Percentiles rank a stretch among this genome's conserved stretches.
Evolutionary conservation across 2,329 filamentous ascomycete species (phyloP).

Genomic region (Atkinsonella texensis): DNA sequence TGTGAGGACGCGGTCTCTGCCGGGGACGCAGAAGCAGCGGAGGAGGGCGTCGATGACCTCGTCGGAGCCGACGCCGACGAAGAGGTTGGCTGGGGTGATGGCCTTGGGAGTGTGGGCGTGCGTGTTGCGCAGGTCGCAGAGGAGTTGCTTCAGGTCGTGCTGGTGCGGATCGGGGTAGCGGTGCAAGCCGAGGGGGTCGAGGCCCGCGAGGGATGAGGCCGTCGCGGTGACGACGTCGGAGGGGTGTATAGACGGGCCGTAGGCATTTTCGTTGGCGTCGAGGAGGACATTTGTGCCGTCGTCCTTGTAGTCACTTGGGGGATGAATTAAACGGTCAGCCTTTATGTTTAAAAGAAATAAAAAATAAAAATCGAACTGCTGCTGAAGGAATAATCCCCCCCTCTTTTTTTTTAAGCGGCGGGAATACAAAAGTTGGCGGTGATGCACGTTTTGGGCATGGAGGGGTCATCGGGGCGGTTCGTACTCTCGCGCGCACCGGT

Average conservation of each 20-base stretch:
- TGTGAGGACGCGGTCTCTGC: constrained; percentile 78
- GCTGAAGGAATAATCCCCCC: too few relatives aligned
- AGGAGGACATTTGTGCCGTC: constrained; percentile 92
- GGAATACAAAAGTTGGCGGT: neutral
- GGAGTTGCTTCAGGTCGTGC: constrained; percentile 66
- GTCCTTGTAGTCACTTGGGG: constrained; percentile 86
- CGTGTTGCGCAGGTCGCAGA: constrained; percentile 81
- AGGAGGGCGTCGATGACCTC: constrained; percentile 93
- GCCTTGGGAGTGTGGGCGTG: constrained; percentile 63
- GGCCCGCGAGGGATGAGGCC: constrained; percentile 25
- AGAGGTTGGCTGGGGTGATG: constrained; percentile 72
- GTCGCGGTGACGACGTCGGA: constrained; percentile 31
- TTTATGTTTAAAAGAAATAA: neutral
- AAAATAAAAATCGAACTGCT: neutral
- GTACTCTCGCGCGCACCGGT: constrained; percentile 73
- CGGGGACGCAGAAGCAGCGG: constrained; percentile 83
- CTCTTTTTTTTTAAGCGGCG: neutral
- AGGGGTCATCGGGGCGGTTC: constrained; percentile 14
- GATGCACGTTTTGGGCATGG: constrained; percentile 2
- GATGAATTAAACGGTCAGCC: constrained; percentile 10
- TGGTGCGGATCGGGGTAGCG: constrained; percentile 97
- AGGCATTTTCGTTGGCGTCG: constrained; percentile 97
- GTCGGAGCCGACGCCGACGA: constrained; percentile 91
- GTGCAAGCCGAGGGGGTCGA: constrained; percentile 73
- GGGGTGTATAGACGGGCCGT: constrained; percentile 62